phyloP scores from a whole-genome alignment of 768 basidiomycete genomes.

The Termitomyces sp. region DNA sequence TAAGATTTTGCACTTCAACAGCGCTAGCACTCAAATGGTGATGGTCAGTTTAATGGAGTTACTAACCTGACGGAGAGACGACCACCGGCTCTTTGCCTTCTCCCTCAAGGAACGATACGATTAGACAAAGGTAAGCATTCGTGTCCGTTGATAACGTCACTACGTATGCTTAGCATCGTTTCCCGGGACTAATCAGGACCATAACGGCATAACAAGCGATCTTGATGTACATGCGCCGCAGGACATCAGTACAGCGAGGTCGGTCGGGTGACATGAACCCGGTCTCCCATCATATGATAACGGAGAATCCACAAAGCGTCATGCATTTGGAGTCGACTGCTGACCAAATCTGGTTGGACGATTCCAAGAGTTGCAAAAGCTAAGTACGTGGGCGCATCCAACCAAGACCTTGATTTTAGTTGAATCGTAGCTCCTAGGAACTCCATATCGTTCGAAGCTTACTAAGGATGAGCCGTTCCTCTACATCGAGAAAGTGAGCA shows the following conservation, averaged over 20 bases:
- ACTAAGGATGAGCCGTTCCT: neutral
- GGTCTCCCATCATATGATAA: neutral
- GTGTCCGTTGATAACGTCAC: neutral
- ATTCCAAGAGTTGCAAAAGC: neutral
- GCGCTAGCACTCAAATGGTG: neutral
- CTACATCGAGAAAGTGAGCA: constrained; percentile 2
- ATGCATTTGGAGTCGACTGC: neutral
- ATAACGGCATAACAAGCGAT: neutral
- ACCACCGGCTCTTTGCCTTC: neutral
- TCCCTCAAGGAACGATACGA: neutral
- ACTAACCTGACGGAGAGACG: neutral
- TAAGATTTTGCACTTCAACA: constrained; percentile 1
- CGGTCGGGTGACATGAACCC: constrained; percentile 2
- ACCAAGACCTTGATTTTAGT: neutral
- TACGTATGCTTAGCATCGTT: neutral
- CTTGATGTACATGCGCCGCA: neutral
- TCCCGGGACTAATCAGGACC: neutral
- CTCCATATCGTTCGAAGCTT: neutral
- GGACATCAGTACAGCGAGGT: neutral
- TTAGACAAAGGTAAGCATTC: neutral
- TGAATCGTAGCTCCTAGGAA: neutral
- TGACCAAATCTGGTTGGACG: neutral
- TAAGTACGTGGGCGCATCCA: constrained; percentile 6
- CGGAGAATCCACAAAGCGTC: neutral
- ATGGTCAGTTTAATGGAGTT: neutral